These are phyloP conservation scores for Pedinophyceae sp. DNA, from an alignment of 139 green algal genomes.

Conservation along the genomic window DNA sequence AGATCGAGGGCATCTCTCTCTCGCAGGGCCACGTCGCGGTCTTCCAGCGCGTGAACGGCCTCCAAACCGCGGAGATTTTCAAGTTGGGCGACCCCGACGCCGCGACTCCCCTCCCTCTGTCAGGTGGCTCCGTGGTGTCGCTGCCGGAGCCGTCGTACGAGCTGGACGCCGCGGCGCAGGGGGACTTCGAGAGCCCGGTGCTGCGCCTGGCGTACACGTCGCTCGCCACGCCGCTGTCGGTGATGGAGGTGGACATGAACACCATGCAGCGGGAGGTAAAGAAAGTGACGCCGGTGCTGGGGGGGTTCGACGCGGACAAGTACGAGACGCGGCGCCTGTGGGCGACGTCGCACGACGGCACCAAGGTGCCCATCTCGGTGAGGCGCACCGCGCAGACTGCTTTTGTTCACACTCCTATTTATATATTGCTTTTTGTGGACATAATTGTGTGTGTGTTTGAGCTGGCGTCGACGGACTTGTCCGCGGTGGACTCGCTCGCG, in stretches of 20 bases:
- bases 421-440: too few relatives aligned
- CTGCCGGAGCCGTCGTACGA: constrained; percentile 55
- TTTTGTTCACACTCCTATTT: too few relatives aligned
- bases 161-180: constrained; percentile 25
- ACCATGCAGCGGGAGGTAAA: constrained; percentile 32
- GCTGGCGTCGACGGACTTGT: too few relatives aligned
- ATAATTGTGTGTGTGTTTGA: too few relatives aligned
- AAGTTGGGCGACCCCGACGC: too few relatives aligned
- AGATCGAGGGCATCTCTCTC: constrained; percentile 47
- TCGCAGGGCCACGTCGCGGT: constrained; percentile 9
- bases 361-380: constrained; percentile 15
- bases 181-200: constrained; percentile 59
- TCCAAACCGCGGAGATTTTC: too few relatives aligned
- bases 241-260: constrained; percentile 61
- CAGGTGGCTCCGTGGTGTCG: background rate
- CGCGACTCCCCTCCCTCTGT: too few relatives aligned
- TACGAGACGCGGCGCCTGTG: constrained; percentile 64
- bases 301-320: constrained; percentile 47
- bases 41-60: background rate
- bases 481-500: too few relatives aligned
- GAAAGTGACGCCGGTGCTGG: constrained; percentile 66
- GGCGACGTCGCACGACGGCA: constrained; percentile 48
- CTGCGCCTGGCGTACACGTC: constrained; percentile 59
- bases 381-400: too few relatives aligned
- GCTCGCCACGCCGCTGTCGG: constrained; percentile 53